Evolutionary conservation across 1,139 yeast genomes (phyloP).

Genomic region (Meyerozyma elateridarum): DNA sequence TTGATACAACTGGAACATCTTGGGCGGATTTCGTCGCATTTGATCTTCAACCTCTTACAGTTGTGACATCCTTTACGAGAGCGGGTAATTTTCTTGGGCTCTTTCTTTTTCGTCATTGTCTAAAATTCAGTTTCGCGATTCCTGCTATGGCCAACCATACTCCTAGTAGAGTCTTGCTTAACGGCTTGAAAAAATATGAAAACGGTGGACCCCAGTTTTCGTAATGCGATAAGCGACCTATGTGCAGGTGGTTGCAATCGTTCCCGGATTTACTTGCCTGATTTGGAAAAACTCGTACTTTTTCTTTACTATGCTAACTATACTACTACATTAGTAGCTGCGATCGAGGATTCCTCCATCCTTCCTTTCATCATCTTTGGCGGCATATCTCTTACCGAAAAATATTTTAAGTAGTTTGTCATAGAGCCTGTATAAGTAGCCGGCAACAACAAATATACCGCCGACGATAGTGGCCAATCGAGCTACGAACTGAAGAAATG

Average conservation of each 20-base stretch:
- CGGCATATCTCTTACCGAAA: conserved; percentile 49
- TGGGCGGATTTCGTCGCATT: conserved; percentile 72
- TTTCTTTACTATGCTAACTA: no score
- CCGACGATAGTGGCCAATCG: conserved; percentile 78
- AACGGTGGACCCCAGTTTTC: no score
- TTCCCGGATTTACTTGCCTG: not conserved
- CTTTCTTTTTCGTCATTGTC: not conserved
- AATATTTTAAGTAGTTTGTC: conserved; percentile 42
- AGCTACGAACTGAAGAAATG: conserved; percentile 74
- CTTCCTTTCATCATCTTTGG: conserved; percentile 52
- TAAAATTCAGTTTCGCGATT: no score
- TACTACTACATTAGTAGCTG: not conserved
- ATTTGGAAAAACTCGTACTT: no score
- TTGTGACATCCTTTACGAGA: conserved; percentile 57
- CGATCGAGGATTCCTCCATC: conserved; percentile 31
- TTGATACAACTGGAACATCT: conserved; percentile 55
- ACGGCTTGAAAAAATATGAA: no score
- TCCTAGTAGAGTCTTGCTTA: no score
- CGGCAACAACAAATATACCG: conserved; percentile 57
- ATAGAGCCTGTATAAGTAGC: conserved; percentile 40
- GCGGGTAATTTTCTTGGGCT: conserved; percentile 12
- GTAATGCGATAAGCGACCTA: not conserved
- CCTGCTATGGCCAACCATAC: no score
- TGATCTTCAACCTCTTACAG: conserved; percentile 65
- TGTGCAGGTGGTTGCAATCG: not conserved